Base-by-base conservation (phyloP, 352 stramenopile genomes). In the Pythium pyrilobum region DNA sequence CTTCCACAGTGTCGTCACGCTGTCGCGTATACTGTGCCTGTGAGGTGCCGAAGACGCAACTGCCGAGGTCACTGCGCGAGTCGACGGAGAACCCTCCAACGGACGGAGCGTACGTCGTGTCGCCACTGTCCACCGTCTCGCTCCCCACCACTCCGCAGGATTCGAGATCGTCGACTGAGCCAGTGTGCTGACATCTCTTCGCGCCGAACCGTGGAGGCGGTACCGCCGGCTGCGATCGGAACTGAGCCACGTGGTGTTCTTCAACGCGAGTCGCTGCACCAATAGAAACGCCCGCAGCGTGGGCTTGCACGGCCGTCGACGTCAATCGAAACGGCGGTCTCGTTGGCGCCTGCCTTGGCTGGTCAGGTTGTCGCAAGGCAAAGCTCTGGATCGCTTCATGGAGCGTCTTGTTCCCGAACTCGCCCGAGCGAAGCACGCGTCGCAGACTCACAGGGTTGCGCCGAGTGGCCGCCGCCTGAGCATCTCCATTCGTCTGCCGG, bases 391-490 rank as follows among this genome's bases (percentile, higher is more conserved):
- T 72, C 2, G 81, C 76, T 60, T 91, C 74, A 6, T 72, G 61
- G 13, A 88, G 64, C 13, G 72, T 81, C 58, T 74, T 81, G 45
- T 87, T 87, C 3, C 54, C 66, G 46, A 91, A 89, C n/a, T 91
- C 69, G 20, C 72, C 80, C 41, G 62, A 74, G 2, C 80, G 74
- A 40, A 66, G 23, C 25, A 31, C 44, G 27, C 13, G 55, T 7
- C 44, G 28, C 1, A 40, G 36, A 41, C 16, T 53, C 2, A 24
- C 5, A 8, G 44, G 39, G n/a, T 25, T 40, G 13, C 7, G 2
- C 2, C 16, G 25, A 29, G 8, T 21, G 9, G 43, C 39, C 29
- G 18, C 43, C 3, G 43, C 39, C 4, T 28, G n/a, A 38, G 28
- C 28, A 29, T 50, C 43, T 13, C 43, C n/a, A 12, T 31, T 29